Evolutionary conservation across 2,329 filamentous ascomycete genomes (phyloP), one percentile per base, ranked within the genome.

Genomic region (Stachybotrys chlorohalonatus): DNA sequence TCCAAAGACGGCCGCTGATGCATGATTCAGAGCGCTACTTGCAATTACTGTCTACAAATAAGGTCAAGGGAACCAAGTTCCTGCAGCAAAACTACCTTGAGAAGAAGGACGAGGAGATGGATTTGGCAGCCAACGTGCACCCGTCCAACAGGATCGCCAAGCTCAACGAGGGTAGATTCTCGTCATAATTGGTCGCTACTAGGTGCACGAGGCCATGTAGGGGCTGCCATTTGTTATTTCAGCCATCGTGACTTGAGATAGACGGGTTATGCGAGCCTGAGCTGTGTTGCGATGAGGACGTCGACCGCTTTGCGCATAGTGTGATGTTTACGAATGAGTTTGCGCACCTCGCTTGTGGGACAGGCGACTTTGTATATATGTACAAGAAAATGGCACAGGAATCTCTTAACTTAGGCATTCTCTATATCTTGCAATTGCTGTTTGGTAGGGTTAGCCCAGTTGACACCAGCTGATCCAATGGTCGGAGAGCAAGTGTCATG

Each of bases 11-110:
- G 39, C 16, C n/a, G 39, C 63, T 63, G 32, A 62, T 36, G 53
- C 16, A 45, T 31, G 1, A 15, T 53, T 48, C 68, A 92, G 88
- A 91, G 70, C 83, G 86, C 68, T 94, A 93, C 68, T 79, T 94
- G 59, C 81, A 90, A 71, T 76, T 93, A 62, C 75, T 94, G 63
- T 87, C 87, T 74, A 80, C 87, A 60, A 80, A 87, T 66, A 87
- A 89, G 74, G 80, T 93, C 69, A 86, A 84, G 75, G 89, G 89
- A 56, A 90, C 89, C 70, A 76, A 90, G 60, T 91, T 90, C 64
- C 75, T 90, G 66, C 88, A 92, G 74, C 85, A 88, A 68, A 90
- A 91, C 75, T 89, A 89, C 72, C 68, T 85, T 57, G 71, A 76
- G 53, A 79, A 85, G 74, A 69, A 75, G 64, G 72, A 74, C 46